Percentiles rank a stretch among this genome's conserved stretches.
These are phyloP conservation scores for Kluyveromyces nonfermentans DNA, from an alignment of 805 yeast genomes.

Conservation along the genomic window DNA sequence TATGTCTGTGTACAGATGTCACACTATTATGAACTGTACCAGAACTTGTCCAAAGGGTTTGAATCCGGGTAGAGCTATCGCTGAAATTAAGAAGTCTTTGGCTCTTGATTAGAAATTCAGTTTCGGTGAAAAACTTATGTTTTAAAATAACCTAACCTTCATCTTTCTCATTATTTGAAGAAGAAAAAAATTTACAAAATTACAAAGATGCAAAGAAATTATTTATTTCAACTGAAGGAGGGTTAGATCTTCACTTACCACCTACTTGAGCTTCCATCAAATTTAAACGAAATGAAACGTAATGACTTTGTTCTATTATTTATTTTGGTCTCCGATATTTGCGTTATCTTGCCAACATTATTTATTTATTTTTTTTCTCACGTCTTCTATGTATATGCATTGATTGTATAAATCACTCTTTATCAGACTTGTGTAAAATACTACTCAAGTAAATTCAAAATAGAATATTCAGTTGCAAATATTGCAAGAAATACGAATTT, in stretches of 20 bases:
- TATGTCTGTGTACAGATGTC: slow-evolving; percentile 97
- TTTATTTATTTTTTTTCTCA: slow-evolving; percentile 1
- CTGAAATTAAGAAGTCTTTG: slow-evolving; percentile 89
- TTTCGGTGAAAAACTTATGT: neutral
- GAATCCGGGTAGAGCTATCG: slow-evolving; percentile 96
- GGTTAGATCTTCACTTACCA: neutral
- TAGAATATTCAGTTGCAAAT: neutral
- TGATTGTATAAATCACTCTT: slow-evolving; percentile 3
- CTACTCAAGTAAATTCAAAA: neutral
- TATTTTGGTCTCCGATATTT: neutral
- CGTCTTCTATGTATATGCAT: slow-evolving; percentile 1
- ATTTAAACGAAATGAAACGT: slow-evolving; percentile 1
- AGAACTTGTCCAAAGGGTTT: slow-evolving; percentile 97
- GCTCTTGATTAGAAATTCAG: slow-evolving; percentile 48
- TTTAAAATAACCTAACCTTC: neutral
- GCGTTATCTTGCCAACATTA: neutral
- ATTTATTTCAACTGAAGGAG: neutral
- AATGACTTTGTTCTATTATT: slow-evolving; percentile 3
- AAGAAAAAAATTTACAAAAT: neutral
- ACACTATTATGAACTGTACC: slow-evolving; percentile 98
- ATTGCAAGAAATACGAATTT: too few relatives aligned
- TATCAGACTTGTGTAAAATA: neutral
- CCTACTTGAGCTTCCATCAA: neutral
- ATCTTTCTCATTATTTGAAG: neutral
- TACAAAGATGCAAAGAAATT: neutral